Base-by-base conservation (phyloP, 257 asterid species). In the Solanum verrucosum region DNA sequence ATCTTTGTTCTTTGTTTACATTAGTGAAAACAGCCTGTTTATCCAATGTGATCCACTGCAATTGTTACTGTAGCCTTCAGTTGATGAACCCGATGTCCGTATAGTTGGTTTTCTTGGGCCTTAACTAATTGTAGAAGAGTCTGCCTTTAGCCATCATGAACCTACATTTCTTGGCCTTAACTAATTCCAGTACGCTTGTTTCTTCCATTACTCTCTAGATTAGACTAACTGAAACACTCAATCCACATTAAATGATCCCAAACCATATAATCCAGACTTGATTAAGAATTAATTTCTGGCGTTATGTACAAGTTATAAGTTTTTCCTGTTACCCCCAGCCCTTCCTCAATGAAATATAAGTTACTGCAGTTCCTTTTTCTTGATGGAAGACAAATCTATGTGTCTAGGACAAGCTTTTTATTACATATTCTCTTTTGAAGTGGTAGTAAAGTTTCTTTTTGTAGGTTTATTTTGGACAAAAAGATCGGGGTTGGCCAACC, bases 401-500 rank as follows among this genome's bases (percentile, higher is more conserved):
- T 82, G 37, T 82, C 40, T 29, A 82, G 44, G 68, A 49, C 5
- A 49, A 5, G 70, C 20, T 52, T 82, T 46, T 4, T 6, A 12
- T 31, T 49, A 3, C 6, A 10, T 44, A 16, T 25, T 79, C 38
- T 81, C 27, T 29, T 81, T 29, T 81, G 42, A 27, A 46, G 68
- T 29, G 70, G 42, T 79, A 27, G 84, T 79, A 20, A 46, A 49
- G 44, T 82, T 82, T 5, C 12, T 68, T 52, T 23, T 18, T 91
- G 88, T 93, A 97, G 99, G 63, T 97, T 97, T 92, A 96, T 97
- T 89, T 91, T 97, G 90, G 99, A 97, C 94, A 96, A 97, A 84
- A 97, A 97, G 87, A 97, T 97, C 72, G 99, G 99, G 79, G 93
- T 97, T 84, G 99, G 99, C 88, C 99, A 97, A 88, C 99, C 99